Percentiles rank a stretch among this genome's conserved stretches.
Evolutionary conservation across 495 filamentous ascomycete species (phyloP).

Genomic region (Aspergillus coremiiformis): DNA sequence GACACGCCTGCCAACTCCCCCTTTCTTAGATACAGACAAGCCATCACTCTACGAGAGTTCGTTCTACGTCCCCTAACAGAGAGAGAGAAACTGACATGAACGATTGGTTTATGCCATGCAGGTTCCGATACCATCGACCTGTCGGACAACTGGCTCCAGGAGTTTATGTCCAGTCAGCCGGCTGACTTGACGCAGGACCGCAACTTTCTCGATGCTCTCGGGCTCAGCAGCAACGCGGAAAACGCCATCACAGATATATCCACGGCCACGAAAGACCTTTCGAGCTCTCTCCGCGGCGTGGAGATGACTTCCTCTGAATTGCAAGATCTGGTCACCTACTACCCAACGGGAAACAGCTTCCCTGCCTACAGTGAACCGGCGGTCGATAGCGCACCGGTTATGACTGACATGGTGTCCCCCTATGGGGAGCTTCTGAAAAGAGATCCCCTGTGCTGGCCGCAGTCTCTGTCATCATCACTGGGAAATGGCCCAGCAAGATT

Average conservation of each 20-base stretch:
- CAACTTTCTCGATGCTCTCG: constrained; percentile 11
- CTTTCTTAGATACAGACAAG: constrained; percentile 10
- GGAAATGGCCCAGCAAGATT: background rate
- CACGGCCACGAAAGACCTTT: background rate
- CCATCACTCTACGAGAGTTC: constrained; percentile 5
- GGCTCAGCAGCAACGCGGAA: constrained; percentile 3
- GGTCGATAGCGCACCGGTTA: background rate
- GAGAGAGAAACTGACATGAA: background rate
- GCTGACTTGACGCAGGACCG: constrained; percentile 9
- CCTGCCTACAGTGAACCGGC: background rate
- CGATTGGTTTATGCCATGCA: background rate
- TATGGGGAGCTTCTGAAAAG: constrained; percentile 3
- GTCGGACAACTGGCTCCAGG: constrained; percentile 28
- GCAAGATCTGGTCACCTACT: constrained; percentile 1
- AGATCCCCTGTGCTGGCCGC: constrained; percentile 7
- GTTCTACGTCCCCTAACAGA: background rate
- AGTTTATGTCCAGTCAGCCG: constrained; percentile 19
- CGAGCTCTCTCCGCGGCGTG: background rate
- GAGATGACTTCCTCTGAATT: constrained; percentile 1
- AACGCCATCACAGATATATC: background rate
- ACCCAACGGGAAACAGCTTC: background rate
- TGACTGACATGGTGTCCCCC: background rate
- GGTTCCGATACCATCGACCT: constrained; percentile 20
- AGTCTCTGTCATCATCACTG: constrained; percentile 1
- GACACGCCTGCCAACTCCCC: constrained; percentile 1